Percentiles rank a stretch among this genome's conserved stretches.
Conservation (phyloP, 2,329 filamentous ascomycete genomes). For the Thielaviopsis euricoi region DNA sequence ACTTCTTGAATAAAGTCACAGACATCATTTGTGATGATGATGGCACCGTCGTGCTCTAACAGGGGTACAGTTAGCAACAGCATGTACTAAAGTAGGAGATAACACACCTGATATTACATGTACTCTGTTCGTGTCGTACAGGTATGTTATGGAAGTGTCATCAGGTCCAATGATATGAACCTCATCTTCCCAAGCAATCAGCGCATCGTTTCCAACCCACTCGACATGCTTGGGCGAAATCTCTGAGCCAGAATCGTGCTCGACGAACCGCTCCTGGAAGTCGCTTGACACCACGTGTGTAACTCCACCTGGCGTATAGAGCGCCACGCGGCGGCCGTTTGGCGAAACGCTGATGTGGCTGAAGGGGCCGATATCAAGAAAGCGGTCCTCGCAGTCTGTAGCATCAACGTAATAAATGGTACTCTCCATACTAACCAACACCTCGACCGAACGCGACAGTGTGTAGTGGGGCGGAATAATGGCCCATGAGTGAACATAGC, state of each 20-base stretch:
- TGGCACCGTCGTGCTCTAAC: conserved; percentile 72
- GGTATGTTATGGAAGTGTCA: conserved; percentile 59
- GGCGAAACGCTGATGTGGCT: conserved; percentile 81
- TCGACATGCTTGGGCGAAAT: conserved; percentile 76
- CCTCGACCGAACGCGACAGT: conserved; percentile 82
- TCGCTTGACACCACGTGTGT: conserved; percentile 90
- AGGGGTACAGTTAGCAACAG: not conserved
- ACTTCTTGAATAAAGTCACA: conserved; percentile 97
- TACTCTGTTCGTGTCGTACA: conserved; percentile 78
- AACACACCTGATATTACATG: conserved; percentile 69
- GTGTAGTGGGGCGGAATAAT: conserved; percentile 78
- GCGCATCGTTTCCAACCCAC: conserved; percentile 93
- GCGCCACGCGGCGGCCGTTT: conserved; percentile 70
- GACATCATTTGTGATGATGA: conserved; percentile 79
- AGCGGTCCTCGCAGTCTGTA: conserved; percentile 77
- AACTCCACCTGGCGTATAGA: conserved; percentile 73
- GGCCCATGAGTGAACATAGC: conserved; percentile 73
- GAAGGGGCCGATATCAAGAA: conserved; percentile 84
- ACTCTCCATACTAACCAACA: conserved; percentile 66
- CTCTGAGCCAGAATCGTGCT: conserved; percentile 76
- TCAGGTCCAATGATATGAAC: conserved; percentile 83
- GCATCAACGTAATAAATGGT: conserved; percentile 81
- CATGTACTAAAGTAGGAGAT: not conserved
- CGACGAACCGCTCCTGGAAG: conserved; percentile 80
- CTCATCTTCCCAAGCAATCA: conserved; percentile 95